phyloP scores from a whole-genome alignment of 176 grass and related monocot genomes.

The Lolium rigidum region DNA sequence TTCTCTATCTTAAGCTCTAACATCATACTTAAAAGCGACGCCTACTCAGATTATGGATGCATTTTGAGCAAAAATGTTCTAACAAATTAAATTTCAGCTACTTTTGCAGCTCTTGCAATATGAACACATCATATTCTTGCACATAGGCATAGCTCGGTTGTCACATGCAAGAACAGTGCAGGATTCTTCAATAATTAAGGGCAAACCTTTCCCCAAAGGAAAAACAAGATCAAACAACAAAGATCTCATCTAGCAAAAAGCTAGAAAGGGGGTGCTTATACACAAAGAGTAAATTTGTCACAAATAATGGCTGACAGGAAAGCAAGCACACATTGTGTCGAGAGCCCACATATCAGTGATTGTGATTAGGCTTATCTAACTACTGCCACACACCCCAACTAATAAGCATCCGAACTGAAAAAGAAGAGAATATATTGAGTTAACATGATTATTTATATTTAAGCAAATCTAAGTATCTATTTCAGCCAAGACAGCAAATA shows the following conservation, averaged over 20 bases:
- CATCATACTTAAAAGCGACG: slow-evolving; percentile 34
- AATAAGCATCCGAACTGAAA: neutral
- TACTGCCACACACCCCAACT: neutral
- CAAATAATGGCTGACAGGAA: neutral
- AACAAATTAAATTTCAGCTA: slow-evolving; percentile 18
- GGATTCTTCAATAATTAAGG: slow-evolving; percentile 23
- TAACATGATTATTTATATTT: slow-evolving; percentile 11
- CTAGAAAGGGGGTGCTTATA: neutral
- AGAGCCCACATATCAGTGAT: neutral
- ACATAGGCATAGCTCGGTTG: neutral
- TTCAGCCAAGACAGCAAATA: slow-evolving; percentile 17
- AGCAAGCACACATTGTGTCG: neutral
- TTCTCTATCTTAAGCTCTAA: slow-evolving; percentile 38
- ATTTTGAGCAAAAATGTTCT: slow-evolving; percentile 28
- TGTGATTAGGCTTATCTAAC: neutral
- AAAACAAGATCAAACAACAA: slow-evolving; percentile 32
- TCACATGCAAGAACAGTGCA: slow-evolving; percentile 31
- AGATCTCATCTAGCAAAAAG: slow-evolving; percentile 39
- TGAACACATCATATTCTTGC: neutral
- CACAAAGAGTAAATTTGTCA: neutral
- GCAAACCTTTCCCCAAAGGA: slow-evolving; percentile 1
- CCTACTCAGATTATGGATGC: slow-evolving; percentile 8
- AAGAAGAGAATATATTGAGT: neutral
- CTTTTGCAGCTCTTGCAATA: slow-evolving; percentile 14
- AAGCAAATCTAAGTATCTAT: slow-evolving; percentile 26